Base-by-base conservation (phyloP, 345 rosid genomes). In the Ceriops decandra region DNA sequence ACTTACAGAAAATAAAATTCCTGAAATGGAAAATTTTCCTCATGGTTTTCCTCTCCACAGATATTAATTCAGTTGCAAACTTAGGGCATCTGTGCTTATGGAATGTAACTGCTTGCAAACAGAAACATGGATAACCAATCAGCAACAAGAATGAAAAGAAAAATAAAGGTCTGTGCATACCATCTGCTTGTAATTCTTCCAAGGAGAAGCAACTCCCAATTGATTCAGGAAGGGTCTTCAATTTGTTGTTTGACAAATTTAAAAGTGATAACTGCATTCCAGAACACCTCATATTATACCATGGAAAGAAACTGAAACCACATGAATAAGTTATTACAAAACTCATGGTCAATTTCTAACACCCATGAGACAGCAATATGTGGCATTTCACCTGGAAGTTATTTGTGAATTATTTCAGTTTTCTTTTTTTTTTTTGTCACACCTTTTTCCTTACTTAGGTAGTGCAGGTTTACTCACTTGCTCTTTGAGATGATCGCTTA, bases 171-270 rank as follows among this genome's bases (percentile, higher is more conserved):
- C 52, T 33, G 52, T 33, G 69, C 76, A 68, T 88, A 90, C 98
- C 97, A 79, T 87, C 85, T 59, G 97, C 97, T 74, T 86, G 91
- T 62, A 93, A 52, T 81, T 91, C 98, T 87, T 93, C 98, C 81
- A 93, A 81, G 64, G 98, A 84, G 78, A 83, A 86, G 82, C 97
- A 93, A 77, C 92, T 91, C 72, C 98, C 98, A 68, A 93, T 82
- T 71, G 98, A 91, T 76, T 91, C 96, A n/a, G 98, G 97, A 74
- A 93, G 90, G 68, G 86, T 81, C 82, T 84, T 93, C 79, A 93
- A 75, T 76, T 87, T 86, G 83, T 93, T 91, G 78, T 76, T 86
- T 64, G 98, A 93, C 62, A 93, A 87, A 86, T 91, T 91, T 79
- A 93, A 75, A 68, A 93, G 85, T 52, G 85, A 78, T 74, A 93